Base-by-base conservation (phyloP, 257 asterid species). In the Nicotiana otophora region DNA sequence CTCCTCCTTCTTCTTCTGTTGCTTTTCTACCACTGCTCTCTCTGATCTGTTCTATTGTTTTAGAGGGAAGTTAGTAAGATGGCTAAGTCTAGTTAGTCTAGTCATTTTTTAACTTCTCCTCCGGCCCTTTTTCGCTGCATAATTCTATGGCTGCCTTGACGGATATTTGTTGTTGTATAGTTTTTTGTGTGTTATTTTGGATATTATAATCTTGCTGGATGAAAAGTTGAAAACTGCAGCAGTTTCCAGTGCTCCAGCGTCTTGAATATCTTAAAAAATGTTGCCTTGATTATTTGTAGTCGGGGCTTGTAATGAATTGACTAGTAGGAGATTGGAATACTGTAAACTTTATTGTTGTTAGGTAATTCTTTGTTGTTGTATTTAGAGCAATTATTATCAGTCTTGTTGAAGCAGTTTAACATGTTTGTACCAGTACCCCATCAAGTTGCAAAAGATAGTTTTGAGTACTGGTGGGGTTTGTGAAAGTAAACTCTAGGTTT, bases 281-380 rank as follows among this genome's bases (percentile, higher is more conserved):
- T 23, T 51, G 12, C 28, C 28, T 75, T 51, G 63, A 75, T 51
- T 61, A 39, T 58, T 20, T 79, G 75, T 28, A 79, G 46, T 48
- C 5, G 28, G 61, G 58, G 39, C 62, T 23, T 79, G 82, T 79
- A 79, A 61, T 61, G 82, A 79, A 79, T 79, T 79, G 57, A 79
- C 42, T 7, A 79, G 62, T 48, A 75, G 63, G 80, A 74, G 16
- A 51, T 51, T 75, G 46, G 63, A 48, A 42, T 74, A 26, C 15
- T 12, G 23, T 51, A 75, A 51, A 51, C 23, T 75, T 15, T 46
- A 75, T 15, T 75, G 80, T 51, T 15, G 16, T 51, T 75, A 15
- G 80, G 36, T 51, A 48, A 26, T 75, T 75, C 80, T 51, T 75
- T 20, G 10, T 5, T 75, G 46, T 51, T 75, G 80, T 75, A 74